Evolutionary conservation across 306 rosid species (phyloP).

Genomic region (Astragalus glycyphyllos): DNA sequence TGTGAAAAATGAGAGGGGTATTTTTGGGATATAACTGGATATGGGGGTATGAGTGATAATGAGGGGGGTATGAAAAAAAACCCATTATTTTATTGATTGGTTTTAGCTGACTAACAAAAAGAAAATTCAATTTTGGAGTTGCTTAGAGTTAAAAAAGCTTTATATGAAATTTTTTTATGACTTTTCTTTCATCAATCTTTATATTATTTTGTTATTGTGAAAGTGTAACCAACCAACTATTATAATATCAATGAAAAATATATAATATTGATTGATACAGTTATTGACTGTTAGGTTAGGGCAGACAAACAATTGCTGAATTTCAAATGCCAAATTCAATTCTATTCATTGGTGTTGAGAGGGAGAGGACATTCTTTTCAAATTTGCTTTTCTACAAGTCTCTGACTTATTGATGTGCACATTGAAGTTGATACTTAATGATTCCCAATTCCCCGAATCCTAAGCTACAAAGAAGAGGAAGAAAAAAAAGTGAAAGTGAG

Average conservation of each 20-base stretch:
- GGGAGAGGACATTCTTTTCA: conserved; percentile 21
- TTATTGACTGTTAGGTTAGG: conserved; percentile 9
- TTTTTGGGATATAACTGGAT: no score
- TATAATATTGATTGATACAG: background rate
- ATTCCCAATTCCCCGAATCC: conserved; percentile 46
- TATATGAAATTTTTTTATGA: background rate
- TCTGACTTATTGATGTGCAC: conserved; percentile 43
- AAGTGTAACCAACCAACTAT: background rate
- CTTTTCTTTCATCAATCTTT: no score
- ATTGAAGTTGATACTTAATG: conserved; percentile 49
- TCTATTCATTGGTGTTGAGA: background rate
- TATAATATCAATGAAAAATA: background rate
- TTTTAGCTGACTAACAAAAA: conserved; percentile 21
- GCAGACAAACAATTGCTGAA: background rate
- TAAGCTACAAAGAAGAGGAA: conserved; percentile 43
- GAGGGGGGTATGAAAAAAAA: no score
- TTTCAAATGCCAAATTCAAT: background rate
- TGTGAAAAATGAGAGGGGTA: no score
- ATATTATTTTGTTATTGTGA: background rate
- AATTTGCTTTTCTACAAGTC: conserved; percentile 46
- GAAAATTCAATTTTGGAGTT: conserved; percentile 2
- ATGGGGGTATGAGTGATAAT: no score
- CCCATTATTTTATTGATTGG: conserved; percentile 9
- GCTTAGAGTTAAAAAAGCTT: background rate
- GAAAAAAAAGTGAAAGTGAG: conserved; percentile 42